These are phyloP conservation scores for Lindgomyces ingoldianus DNA, from an alignment of 495 filamentous ascomycete genomes.

Conservation along the genomic window DNA sequence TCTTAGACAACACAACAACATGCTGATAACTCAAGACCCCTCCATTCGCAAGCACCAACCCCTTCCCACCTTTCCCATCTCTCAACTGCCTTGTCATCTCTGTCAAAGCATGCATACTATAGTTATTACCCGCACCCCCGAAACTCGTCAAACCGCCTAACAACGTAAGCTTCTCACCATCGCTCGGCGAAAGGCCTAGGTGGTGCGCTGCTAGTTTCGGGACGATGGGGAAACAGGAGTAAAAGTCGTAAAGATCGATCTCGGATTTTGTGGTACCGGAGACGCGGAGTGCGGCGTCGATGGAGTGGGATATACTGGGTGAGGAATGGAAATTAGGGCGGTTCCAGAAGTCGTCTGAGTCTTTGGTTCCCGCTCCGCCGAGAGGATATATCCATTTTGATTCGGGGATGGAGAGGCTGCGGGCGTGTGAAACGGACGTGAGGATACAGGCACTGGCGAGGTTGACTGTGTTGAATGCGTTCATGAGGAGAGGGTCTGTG, in stretches of 20 bases:
- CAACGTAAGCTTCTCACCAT: constrained; percentile 50
- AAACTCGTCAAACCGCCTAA: constrained; percentile 61
- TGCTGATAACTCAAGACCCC: constrained; percentile 58
- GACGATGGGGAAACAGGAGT: constrained; percentile 63
- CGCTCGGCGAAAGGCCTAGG: constrained; percentile 49
- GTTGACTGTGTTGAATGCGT: constrained; percentile 63
- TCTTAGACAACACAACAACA: constrained; percentile 52
- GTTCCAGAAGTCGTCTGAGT: constrained; percentile 56
- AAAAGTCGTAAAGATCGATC: constrained; percentile 58
- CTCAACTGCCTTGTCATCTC: constrained; percentile 53
- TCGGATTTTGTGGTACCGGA: constrained; percentile 47
- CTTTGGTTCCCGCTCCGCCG: constrained; percentile 55
- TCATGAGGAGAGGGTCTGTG: constrained; percentile 62
- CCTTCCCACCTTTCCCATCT: constrained; percentile 45
- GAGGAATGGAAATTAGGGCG: constrained; percentile 54
- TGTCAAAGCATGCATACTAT: constrained; percentile 60
- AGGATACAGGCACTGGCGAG: constrained; percentile 55
- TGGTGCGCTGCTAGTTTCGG: constrained; percentile 59
- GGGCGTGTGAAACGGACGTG: constrained; percentile 53
- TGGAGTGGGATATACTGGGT: constrained; percentile 53
- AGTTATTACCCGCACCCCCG: constrained; percentile 62
- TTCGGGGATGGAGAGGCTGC: constrained; percentile 52
- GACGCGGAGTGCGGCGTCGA: constrained; percentile 48
- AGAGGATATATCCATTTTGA: constrained; percentile 58
- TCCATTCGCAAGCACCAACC: constrained; percentile 59